Evolutionary conservation across 2,329 filamentous ascomycete genomes (phyloP), one percentile per base, ranked within the genome.

Genomic region (Fusarium subglutinans): DNA sequence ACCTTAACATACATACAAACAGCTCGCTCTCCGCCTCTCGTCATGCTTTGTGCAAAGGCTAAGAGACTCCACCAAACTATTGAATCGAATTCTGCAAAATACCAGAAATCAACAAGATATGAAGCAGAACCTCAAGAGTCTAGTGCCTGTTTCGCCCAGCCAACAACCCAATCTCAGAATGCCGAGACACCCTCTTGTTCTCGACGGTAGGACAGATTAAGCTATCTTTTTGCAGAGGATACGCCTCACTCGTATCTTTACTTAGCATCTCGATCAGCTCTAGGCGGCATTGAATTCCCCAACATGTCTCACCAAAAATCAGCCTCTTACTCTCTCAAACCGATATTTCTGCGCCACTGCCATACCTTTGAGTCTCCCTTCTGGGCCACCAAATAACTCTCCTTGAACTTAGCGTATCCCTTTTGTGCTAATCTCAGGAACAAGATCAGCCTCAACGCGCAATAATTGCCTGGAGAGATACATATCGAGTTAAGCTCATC

Each of bases 321-420:
- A 59, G 72, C 72, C 72, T 63, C 72, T 74, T 75, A 75, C 72
- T 57, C 68, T 48, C 43, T 50, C 68, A 74, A 63, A 57, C 62
- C 59, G 45, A 62, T 57, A 56, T 69, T 40, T 56, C 18, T 47
- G 72, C 56, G 72, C 72, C 72, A 75, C 68, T 63, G 45, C 37
- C 72, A 74, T 73, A 60, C 72, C 72, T 74, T 18, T 28, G 30
- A 11, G 57, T 59, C 68, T 75, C 72, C 72, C 72, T 75, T 74
- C 37, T 41, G 26, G 26, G 48, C 57, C 58, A 63, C 44, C 30
- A 70, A 54, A 66, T 51, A 44, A 53, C 37, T 51, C 38, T 58
- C 33, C 24, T 30, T 41, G 12, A 53, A 37, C 24, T 43, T 47
- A 26, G 20, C 22, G 30, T 54, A 74, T 74, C 72, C 72, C 72